Evolutionary conservation across 768 basidiomycete genomes (phyloP), one percentile per base, ranked within the genome.

Genomic region (Termitomyces sp.): DNA sequence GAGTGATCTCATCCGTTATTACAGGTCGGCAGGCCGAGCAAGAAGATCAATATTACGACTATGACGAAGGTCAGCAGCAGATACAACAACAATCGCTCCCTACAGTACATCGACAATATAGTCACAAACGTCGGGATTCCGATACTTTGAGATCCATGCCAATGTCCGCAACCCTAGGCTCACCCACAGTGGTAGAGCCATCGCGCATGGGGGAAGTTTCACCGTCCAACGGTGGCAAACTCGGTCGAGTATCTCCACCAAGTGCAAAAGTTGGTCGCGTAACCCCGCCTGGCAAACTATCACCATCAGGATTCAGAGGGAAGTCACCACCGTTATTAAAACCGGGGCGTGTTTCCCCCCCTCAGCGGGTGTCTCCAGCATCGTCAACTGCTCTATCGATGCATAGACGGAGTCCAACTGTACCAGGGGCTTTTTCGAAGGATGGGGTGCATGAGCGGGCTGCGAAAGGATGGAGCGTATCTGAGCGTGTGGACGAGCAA

Each of bases 91-190:
- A 71, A 43, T 71, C 72, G 48, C 63, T 74, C 56, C 68, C 73
- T 3, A 72, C 78, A 22, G 76, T 76, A 16, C 76, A 78, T 56
- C 63, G 58, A 58, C 58, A 56, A 59, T 73, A 77, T 60, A 69
- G 67, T 2, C 89, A 91, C 64, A 78, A 75, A 61, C 83, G 89
- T 47, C 80, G 83, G 25, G 89, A 91, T 54, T 91, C 89, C 0
- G 89, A 92, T 58, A 91, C 89, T 0, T 70, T 90, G 27, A 86
- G 85, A 42, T 79, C 75, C 7, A 66, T 71, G 13, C 73, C 74
- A 18, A 70, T 71, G 16, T 69, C 70, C 10, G 43, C 70, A 32
- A 64, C 60, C n/a, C 56, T 69, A 22, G 66, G 72, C n/a, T 80
- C 80, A 10, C 86, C 87, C 1, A 86, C 86, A 1, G 76, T 76